These are phyloP conservation scores for Gonapodya prolifera DNA, from an alignment of 192 early-diverging fungal genomes.

Conservation along the genomic window DNA sequence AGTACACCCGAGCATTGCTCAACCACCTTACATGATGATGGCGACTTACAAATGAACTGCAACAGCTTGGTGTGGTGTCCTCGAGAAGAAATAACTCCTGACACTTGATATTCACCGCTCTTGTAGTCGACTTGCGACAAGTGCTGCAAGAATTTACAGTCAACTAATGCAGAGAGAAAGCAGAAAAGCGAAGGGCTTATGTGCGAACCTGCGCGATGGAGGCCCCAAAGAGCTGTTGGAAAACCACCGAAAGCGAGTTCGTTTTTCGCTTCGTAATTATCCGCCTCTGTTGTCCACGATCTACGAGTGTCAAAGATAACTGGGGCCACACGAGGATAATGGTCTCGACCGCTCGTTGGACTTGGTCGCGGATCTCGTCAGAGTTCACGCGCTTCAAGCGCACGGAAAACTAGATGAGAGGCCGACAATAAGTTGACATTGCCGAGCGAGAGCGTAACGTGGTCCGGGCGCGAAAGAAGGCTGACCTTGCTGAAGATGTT, in stretches of 20 bases:
- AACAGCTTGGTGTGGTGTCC: neutral
- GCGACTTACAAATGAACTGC: neutral
- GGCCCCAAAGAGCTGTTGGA: neutral
- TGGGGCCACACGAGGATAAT: neutral
- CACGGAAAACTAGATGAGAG: neutral
- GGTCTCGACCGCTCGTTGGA: neutral
- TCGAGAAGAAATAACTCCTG: neutral
- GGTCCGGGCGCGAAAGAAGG: too few relatives aligned
- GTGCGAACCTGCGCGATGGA: neutral
- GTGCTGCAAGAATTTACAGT: neutral
- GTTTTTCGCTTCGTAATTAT: neutral
- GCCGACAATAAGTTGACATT: neutral
- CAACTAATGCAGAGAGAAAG: neutral
- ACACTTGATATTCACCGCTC: neutral
- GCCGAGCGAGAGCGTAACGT: too few relatives aligned
- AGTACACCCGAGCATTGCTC: neutral
- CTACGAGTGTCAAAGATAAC: neutral
- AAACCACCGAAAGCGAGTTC: neutral
- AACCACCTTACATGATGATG: neutral
- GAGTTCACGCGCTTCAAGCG: neutral
- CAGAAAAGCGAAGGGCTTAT: neutral
- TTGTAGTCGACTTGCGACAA: neutral
- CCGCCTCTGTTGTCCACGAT: neutral
- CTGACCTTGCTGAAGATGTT: neutral
- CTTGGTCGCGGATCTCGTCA: neutral